Conservation (phyloP, 768 basidiomycete species). For the Suillus spraguei region DNA sequence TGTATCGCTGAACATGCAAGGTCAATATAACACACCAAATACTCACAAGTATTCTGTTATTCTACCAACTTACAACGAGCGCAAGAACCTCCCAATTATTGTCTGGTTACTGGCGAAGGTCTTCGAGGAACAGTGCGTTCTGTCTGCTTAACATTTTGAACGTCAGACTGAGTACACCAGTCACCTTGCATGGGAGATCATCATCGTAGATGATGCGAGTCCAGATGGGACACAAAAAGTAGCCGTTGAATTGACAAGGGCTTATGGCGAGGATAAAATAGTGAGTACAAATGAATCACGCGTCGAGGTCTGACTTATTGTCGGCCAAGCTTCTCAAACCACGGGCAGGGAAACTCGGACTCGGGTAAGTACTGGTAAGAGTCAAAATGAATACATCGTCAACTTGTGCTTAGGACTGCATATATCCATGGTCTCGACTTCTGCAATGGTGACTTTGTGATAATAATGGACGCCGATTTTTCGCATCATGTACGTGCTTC, state of each 20-base stretch:
- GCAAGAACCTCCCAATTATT: conserved; percentile 88
- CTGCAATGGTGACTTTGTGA: conserved; percentile 89
- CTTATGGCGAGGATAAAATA: conserved; percentile 86
- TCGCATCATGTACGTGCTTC: conserved; percentile 81
- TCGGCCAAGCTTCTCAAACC: conserved; percentile 71
- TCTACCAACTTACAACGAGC: conserved; percentile 92
- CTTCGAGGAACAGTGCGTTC: conserved; percentile 73
- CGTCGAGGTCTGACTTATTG: conserved; percentile 10
- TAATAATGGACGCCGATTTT: conserved; percentile 98
- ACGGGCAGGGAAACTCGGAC: conserved; percentile 86
- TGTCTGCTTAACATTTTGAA: conserved; percentile 3
- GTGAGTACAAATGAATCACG: conserved; percentile 41
- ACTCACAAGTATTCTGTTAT: conserved; percentile 90
- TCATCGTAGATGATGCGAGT: conserved; percentile 90
- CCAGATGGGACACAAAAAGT: conserved; percentile 93
- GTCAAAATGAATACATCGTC: neutral
- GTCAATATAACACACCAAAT: conserved; percentile 39
- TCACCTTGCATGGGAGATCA: conserved; percentile 81
- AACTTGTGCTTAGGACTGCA: conserved; percentile 62
- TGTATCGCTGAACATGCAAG: conserved; percentile 66
- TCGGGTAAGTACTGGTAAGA: conserved; percentile 58
- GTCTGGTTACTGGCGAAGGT: conserved; percentile 81
- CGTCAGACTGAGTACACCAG: conserved; percentile 39
- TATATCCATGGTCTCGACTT: conserved; percentile 92
- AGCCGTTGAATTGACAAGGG: conserved; percentile 71